These are phyloP conservation scores for Trichosporon coremiiforme DNA, from an alignment of 1,284 basidiomycete genomes.

Conservation along the genomic window DNA sequence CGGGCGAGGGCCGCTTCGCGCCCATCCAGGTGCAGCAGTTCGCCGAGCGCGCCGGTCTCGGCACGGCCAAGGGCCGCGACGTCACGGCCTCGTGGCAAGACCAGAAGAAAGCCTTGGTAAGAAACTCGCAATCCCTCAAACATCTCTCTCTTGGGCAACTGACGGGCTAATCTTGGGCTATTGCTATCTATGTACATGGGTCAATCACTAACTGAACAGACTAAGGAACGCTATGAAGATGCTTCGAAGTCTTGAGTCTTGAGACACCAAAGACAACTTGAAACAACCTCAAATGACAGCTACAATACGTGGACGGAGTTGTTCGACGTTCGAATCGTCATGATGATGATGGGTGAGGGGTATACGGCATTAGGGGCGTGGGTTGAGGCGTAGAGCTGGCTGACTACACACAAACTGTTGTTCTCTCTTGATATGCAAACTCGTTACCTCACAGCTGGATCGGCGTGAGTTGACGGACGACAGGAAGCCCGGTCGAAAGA, in stretches of 20 bases:
- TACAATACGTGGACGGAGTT: neutral
- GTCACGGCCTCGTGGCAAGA: slow-evolving; percentile 16
- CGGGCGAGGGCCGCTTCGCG: slow-evolving; percentile 78
- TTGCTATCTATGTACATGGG: slow-evolving; percentile 4
- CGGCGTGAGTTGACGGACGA: neutral
- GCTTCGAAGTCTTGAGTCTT: neutral
- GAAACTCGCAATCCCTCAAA: neutral
- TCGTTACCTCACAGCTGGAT: neutral
- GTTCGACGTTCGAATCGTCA: neutral
- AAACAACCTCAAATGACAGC: neutral
- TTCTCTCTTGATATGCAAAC: slow-evolving; percentile 17
- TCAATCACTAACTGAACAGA: slow-evolving; percentile 16
- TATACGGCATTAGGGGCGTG: neutral
- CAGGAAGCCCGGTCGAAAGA: neutral
- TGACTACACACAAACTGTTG: slow-evolving; percentile 18
- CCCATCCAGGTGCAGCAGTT: slow-evolving; percentile 84
- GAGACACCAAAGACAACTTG: neutral
- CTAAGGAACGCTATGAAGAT: slow-evolving; percentile 19
- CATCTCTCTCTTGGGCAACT: neutral
- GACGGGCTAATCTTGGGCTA: neutral
- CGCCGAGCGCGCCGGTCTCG: slow-evolving; percentile 79
- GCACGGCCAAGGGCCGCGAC: slow-evolving; percentile 82
- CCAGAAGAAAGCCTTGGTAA: slow-evolving; percentile 20
- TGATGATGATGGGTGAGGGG: neutral
- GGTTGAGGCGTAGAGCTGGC: neutral